Conservation (phyloP, 345 rosid genomes). For the Noccaea bulbosa region DNA sequence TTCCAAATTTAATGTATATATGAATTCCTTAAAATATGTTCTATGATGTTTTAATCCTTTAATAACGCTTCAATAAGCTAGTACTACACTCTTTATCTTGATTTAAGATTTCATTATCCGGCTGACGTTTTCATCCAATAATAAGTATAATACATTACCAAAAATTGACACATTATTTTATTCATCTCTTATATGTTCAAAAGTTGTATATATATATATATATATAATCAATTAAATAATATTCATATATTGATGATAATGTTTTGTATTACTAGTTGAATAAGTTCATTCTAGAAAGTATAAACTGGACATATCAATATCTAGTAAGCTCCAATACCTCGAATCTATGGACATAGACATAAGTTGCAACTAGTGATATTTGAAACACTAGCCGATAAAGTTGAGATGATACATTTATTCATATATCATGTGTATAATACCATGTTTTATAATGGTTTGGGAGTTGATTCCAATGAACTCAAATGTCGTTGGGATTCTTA, state of each 20-base stretch:
- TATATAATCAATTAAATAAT: background rate
- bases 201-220: background rate
- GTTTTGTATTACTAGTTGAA: slow-evolving; percentile 9
- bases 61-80: background rate
- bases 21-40: background rate
- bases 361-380: slow-evolving; percentile 14
- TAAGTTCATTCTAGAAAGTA: slow-evolving; percentile 29
- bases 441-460: slow-evolving; percentile 15
- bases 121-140: background rate
- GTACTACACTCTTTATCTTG: background rate
- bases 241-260: background rate
- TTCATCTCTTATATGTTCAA: background rate
- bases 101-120: background rate
- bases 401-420: slow-evolving; percentile 12
- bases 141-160: background rate
- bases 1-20: background rate
- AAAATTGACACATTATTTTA: background rate
- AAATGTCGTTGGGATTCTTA: slow-evolving; percentile 35
- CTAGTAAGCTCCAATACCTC: slow-evolving; percentile 24
- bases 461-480: slow-evolving; percentile 43
- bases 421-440: slow-evolving; percentile 29
- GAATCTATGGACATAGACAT: slow-evolving; percentile 16
- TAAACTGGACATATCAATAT: slow-evolving; percentile 34
- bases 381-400: slow-evolving; percentile 20
- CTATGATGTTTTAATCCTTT: background rate